phyloP scores from a whole-genome alignment of 179 eudicot genomes.

The Patellifolia procumbens region DNA sequence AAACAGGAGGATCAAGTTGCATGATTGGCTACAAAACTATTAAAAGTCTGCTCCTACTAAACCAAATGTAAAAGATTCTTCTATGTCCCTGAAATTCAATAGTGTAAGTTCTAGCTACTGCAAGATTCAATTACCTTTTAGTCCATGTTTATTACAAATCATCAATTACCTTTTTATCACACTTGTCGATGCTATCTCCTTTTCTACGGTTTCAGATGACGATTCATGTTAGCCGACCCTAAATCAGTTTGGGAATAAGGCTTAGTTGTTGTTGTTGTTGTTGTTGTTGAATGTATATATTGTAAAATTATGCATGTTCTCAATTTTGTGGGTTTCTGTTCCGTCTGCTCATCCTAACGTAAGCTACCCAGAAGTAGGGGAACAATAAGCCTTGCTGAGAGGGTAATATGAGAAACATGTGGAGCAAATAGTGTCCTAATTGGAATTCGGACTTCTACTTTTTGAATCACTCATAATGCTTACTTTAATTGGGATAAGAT shows the following conservation, averaged over 20 bases:
- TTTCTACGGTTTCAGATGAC: no score
- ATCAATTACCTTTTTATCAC: no score
- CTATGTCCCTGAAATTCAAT: neutral
- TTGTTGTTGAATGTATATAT: neutral
- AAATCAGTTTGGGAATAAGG: no score
- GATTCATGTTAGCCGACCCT: no score
- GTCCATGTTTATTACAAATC: neutral
- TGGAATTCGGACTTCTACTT: neutral
- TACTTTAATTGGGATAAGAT: neutral
- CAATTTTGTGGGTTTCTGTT: neutral
- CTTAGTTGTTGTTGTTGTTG: no score
- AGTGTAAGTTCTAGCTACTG: neutral
- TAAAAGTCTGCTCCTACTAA: neutral
- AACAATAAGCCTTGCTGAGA: neutral
- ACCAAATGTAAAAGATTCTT: neutral
- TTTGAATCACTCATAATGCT: neutral
- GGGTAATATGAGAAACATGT: neutral
- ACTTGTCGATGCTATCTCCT: no score
- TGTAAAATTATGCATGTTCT: neutral
- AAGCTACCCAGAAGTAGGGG: neutral
- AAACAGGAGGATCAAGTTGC: neutral
- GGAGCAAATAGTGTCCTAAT: neutral
- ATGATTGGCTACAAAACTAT: neutral
- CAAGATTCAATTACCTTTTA: neutral
- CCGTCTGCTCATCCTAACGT: no score